Conservation (phyloP, 2,329 filamentous ascomycete species). For the Botryotinia narcissicola region DNA sequence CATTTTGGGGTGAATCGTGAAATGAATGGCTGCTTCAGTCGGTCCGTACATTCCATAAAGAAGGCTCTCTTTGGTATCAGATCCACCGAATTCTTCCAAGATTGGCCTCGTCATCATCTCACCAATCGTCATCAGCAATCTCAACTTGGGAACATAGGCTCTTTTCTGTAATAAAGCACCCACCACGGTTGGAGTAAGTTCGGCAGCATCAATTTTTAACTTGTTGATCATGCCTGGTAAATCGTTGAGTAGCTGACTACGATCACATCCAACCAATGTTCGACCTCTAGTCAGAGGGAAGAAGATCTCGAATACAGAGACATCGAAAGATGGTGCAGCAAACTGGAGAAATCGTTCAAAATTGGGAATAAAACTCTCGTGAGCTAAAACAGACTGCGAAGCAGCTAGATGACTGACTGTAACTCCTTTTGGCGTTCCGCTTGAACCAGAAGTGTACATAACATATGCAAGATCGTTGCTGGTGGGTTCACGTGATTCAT, state of each 20-base stretch:
- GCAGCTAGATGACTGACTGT: constrained; percentile 75
- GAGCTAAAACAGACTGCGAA: constrained; percentile 78
- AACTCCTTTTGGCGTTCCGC: constrained; percentile 85
- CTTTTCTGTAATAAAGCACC: constrained; percentile 71
- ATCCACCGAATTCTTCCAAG: constrained; percentile 71
- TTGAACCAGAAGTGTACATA: constrained; percentile 92
- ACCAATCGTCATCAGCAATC: constrained; percentile 78
- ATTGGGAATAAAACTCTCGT: constrained; percentile 70
- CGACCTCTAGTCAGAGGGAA: constrained; percentile 74
- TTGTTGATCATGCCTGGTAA: constrained; percentile 63
- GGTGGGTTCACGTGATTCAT: constrained; percentile 22
- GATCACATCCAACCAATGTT: constrained; percentile 70
- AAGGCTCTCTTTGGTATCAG: constrained; percentile 51
- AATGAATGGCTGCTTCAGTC: constrained; percentile 89
- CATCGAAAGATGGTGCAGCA: constrained; percentile 88
- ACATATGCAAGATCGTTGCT: constrained; percentile 66
- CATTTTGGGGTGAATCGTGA: constrained; percentile 70
- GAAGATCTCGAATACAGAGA: constrained; percentile 93
- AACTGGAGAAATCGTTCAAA: constrained; percentile 88
- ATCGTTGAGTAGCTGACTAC: constrained; percentile 70
- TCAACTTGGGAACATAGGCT: constrained; percentile 63
- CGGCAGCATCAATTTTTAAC: constrained; percentile 75
- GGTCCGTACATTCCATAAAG: constrained; percentile 94
- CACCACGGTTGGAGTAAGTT: constrained; percentile 85
- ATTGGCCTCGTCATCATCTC: constrained; percentile 85